A percentile compares a stretch with the other conserved stretches of the same genome.
Evolutionary conservation across 1,284 basidiomycete species (phyloP).

Genomic region (Rhodotorula sp.): DNA sequence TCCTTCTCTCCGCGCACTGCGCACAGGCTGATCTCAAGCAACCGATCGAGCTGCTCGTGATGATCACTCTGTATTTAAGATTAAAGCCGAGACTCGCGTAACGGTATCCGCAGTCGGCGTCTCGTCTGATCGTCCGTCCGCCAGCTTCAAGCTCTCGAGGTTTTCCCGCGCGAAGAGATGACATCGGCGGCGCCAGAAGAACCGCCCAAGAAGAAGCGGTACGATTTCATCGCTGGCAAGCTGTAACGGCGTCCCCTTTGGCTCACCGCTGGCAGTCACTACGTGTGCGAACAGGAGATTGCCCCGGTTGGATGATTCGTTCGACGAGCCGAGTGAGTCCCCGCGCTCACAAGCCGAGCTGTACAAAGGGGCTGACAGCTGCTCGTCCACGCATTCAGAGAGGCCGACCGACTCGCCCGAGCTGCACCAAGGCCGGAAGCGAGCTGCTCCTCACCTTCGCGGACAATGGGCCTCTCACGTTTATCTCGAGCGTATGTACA

Average conservation of each 20-base stretch:
- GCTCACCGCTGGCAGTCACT: background rate
- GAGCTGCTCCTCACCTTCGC: constrained; percentile 70
- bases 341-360: too few species aligned
- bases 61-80: background rate
- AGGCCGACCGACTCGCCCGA: constrained; percentile 63
- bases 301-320: constrained; percentile 28
- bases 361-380: too few species aligned
- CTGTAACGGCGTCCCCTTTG: fast-evolving
- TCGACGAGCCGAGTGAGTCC: constrained; percentile 8
- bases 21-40: too few species aligned
- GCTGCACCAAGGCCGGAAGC: constrained; percentile 71
- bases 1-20: too few species aligned
- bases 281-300: constrained; percentile 9
- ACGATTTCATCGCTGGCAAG: background rate
- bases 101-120: too few species aligned
- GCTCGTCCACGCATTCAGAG: background rate
- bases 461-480: constrained; percentile 75
- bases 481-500: constrained; percentile 55
- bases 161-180: background rate
- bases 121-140: too few species aligned
- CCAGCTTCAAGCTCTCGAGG: too few species aligned
- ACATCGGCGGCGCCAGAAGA: constrained; percentile 1
- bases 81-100: too few species aligned
- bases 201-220: constrained; percentile 23
- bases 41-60: background rate